These are phyloP conservation scores for Pythium utonaiense DNA, from an alignment of 352 stramenopile genomes.

Conservation along the genomic window DNA sequence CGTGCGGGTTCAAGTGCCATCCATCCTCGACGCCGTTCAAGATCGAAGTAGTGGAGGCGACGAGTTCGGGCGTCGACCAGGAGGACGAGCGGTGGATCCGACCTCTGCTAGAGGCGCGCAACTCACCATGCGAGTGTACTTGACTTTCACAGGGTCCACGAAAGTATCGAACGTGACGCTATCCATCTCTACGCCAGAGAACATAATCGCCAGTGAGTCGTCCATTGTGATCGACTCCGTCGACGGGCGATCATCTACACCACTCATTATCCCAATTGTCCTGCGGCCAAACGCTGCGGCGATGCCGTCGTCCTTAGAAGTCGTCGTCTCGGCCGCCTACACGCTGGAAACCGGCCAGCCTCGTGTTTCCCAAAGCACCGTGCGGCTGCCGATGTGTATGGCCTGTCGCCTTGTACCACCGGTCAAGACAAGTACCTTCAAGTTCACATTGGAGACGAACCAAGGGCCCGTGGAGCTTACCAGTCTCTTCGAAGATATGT, in stretches of 20 bases:
- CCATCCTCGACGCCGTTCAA: slow-evolving; percentile 51
- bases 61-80: slow-evolving; percentile 30
- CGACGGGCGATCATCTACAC: slow-evolving; percentile 56
- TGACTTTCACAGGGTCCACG: slow-evolving; percentile 77
- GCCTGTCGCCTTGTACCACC: slow-evolving; percentile 63
- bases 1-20: slow-evolving; percentile 66
- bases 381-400: slow-evolving; percentile 77
- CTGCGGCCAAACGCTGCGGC: slow-evolving; percentile 38
- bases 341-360: slow-evolving; percentile 68
- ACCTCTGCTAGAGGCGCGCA: slow-evolving; percentile 29
- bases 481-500: slow-evolving; percentile 83
- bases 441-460: slow-evolving; percentile 89
- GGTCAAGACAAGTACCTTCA: slow-evolving; percentile 80
- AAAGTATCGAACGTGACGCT: slow-evolving; percentile 74
- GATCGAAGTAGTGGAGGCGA: slow-evolving; percentile 33
- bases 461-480: slow-evolving; percentile 69
- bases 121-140: slow-evolving; percentile 75
- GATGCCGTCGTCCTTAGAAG: slow-evolving; percentile 66
- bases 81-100: slow-evolving; percentile 1
- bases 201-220: slow-evolving; percentile 55
- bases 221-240: slow-evolving; percentile 72
- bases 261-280: slow-evolving; percentile 59
- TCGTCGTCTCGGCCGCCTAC: slow-evolving; percentile 69
- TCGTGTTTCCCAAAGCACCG: slow-evolving; percentile 51
- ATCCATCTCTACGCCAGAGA: slow-evolving; percentile 57